Evolutionary conservation across 23 red algal genomes (phyloP), one percentile per base, ranked within the genome.

Genomic region (Gracilariopsis chorda): DNA sequence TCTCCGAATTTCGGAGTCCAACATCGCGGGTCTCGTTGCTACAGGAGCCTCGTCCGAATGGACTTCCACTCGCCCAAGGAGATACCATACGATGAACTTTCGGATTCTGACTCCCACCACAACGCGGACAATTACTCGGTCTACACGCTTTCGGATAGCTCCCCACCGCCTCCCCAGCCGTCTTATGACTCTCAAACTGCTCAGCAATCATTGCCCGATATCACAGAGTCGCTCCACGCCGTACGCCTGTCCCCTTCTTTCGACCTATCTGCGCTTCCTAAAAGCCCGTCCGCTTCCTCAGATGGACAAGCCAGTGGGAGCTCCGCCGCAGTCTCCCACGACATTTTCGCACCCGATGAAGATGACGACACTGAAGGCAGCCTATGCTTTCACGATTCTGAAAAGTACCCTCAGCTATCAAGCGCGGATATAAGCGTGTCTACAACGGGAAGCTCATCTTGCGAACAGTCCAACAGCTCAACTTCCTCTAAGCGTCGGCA

Each of bases 21-120:
- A n/a, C n/a, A n/a, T n/a, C n/a, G n/a, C n/a, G n/a, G n/a, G n/a
- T n/a, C n/a, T n/a, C n/a, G n/a, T 73, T 14, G 39, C 67, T 73
- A 21, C 40, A 73, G 42, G 67, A 73, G 47, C 39, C 37, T 46
- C 32, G 28, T 46, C 37, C 67, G 36, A 46, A 73, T 73, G 67
- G 67, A 73, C 13, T 73, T 73, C 4, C 42, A 36, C 23, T 37
- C 67, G 1, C 32, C 67, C 23, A 42, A 73, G 29, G 19, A 73
- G 42, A 42, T 73, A 24, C 67, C 67, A n/a, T 73, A 73, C 20
- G 67, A 73, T 42, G 67, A 73, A 35, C 67, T 73, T 42, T 73
- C 67, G 67, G 67, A 73, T 73, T 73, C 67, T 44, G 67, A 46
- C 40, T 73, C 67, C 2, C 36, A 73, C 40, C 37, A 44, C 67